These are phyloP conservation scores for Pilatotrama ljubarskyi DNA, from an alignment of 768 basidiomycete genomes.

Conservation along the genomic window DNA sequence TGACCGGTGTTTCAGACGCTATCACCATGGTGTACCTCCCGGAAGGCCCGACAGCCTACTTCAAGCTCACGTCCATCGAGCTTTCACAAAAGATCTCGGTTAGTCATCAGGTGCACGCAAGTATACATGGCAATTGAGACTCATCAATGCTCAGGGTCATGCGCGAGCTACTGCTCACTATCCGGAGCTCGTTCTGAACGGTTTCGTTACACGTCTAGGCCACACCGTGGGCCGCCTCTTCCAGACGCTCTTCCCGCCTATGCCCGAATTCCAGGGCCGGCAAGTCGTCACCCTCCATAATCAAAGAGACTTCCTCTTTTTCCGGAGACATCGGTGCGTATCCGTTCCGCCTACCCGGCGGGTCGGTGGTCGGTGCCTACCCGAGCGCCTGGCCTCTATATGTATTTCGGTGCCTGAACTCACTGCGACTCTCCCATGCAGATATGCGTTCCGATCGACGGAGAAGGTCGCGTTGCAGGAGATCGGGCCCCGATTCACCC, in stretches of 20 bases:
- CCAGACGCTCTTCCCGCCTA: constrained; percentile 92
- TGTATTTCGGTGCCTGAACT: constrained; percentile 9
- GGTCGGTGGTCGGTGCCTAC: too few relatives aligned
- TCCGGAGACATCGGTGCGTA: constrained; percentile 86
- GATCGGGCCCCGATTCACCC: constrained; percentile 95
- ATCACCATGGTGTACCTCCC: constrained; percentile 92
- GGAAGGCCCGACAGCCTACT: constrained; percentile 91
- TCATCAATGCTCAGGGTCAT: constrained; percentile 72
- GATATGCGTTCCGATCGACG: constrained; percentile 88
- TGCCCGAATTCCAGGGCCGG: constrained; percentile 93
- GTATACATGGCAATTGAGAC: neutral
- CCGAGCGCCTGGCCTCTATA: constrained; percentile 1
- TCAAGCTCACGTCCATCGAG: constrained; percentile 88
- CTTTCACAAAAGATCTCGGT: constrained; percentile 87
- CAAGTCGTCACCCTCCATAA: constrained; percentile 98
- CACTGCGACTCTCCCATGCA: constrained; percentile 4
- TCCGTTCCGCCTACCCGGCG: neutral
- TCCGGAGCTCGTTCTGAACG: constrained; percentile 94
- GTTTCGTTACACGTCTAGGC: constrained; percentile 91
- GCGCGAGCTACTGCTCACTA: constrained; percentile 90
- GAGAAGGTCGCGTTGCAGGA: constrained; percentile 94
- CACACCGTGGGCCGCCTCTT: constrained; percentile 94
- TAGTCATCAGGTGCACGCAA: constrained; percentile 27
- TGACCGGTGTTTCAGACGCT: constrained; percentile 58
- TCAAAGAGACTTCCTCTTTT: constrained; percentile 97